phyloP scores from a whole-genome alignment of 805 yeast genomes.

The Metschnikowia anglica region DNA sequence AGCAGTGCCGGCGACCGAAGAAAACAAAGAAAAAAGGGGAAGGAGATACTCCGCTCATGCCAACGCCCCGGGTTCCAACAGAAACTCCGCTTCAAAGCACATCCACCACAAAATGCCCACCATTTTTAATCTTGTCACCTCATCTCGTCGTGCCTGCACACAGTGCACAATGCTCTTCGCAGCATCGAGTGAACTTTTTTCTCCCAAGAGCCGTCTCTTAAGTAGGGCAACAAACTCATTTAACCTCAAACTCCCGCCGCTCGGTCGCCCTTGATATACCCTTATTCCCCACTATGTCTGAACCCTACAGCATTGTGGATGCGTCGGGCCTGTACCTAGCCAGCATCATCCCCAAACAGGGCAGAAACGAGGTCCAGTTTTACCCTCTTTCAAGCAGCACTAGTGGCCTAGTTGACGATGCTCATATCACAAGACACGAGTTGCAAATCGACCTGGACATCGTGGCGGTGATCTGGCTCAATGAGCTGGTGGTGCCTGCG shows the following conservation, averaged over 20 bases:
- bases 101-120: too few relatives aligned
- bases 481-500: slow-evolving; percentile 3
- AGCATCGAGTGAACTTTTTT: too few relatives aligned
- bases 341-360: slow-evolving; percentile 41
- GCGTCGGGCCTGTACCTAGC: slow-evolving; percentile 34
- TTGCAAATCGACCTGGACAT: slow-evolving; percentile 42
- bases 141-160: too few relatives aligned
- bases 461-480: slow-evolving; percentile 38
- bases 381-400: slow-evolving; percentile 22
- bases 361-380: slow-evolving; percentile 48
- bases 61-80: too few relatives aligned
- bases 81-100: too few relatives aligned
- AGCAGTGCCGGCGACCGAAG: too few relatives aligned
- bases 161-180: too few relatives aligned
- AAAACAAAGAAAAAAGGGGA: too few relatives aligned
- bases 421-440: slow-evolving; percentile 36
- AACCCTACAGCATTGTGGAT: slow-evolving; percentile 27
- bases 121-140: too few relatives aligned
- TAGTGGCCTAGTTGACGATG: slow-evolving; percentile 17
- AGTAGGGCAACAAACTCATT: too few relatives aligned
- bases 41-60: too few relatives aligned
- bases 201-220: too few relatives aligned
- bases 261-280: neutral
- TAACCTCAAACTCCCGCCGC: neutral
- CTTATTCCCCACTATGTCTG: slow-evolving; percentile 10